Conservation (phyloP, 2,329 filamentous ascomycete species). For the Diaporthe caulivora region DNA sequence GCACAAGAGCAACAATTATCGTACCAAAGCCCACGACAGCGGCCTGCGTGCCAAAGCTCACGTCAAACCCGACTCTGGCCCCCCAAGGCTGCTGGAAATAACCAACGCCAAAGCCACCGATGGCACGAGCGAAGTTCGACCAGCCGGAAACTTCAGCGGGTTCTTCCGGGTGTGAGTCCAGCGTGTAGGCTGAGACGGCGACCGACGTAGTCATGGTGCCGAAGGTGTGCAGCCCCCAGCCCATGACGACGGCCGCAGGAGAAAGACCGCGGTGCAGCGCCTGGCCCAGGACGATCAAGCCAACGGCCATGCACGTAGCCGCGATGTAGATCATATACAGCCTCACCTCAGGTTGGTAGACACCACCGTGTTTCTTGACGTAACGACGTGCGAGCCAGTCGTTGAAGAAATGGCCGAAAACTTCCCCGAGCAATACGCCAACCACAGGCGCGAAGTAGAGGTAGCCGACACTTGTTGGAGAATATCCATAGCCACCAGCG, state of each 20-base stretch:
- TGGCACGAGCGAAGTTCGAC: constrained; percentile 53
- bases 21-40: constrained; percentile 17
- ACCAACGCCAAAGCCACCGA: constrained; percentile 61
- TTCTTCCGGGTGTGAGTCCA: constrained; percentile 63
- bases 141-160: constrained; percentile 60
- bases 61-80: background rate
- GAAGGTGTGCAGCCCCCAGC: constrained; percentile 60
- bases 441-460: constrained; percentile 63
- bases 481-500: constrained; percentile 56
- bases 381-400: constrained; percentile 54
- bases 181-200: constrained; percentile 59
- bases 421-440: constrained; percentile 58
- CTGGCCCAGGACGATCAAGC: constrained; percentile 58
- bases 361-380: constrained; percentile 45
- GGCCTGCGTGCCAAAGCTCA: constrained; percentile 28
- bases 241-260: constrained; percentile 57
- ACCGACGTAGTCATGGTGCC: constrained; percentile 61
- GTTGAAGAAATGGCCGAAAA: constrained; percentile 60
- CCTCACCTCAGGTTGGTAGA: constrained; percentile 59
- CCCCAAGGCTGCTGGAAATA: constrained; percentile 63
- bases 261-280: constrained; percentile 55
- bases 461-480: constrained; percentile 50
- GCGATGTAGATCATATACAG: constrained; percentile 55
- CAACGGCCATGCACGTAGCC: constrained; percentile 55
- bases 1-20: background rate